Percentiles rank a stretch among this genome's conserved stretches.
These are phyloP conservation scores for Solanum bulbocastanum DNA, from an alignment of 257 asterid species.

Conservation along the genomic window DNA sequence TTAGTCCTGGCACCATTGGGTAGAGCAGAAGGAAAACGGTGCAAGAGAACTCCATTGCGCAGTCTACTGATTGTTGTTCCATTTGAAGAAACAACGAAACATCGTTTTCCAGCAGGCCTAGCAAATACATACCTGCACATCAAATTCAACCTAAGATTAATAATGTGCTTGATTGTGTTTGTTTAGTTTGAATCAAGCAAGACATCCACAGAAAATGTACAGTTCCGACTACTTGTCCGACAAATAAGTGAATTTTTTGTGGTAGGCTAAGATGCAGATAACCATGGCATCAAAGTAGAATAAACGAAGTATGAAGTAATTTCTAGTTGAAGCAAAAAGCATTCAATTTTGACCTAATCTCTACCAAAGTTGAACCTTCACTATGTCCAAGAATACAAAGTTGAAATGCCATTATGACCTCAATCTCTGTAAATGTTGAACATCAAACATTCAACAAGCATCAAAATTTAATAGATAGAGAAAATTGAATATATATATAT, in stretches of 20 bases:
- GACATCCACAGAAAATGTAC: neutral
- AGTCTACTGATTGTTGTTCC: slow-evolving; percentile 75
- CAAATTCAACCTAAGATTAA: neutral
- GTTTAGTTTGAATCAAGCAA: neutral
- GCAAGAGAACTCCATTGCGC: slow-evolving; percentile 78
- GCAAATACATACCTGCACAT: slow-evolving; percentile 68
- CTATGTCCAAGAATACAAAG: neutral
- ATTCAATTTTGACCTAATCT: neutral
- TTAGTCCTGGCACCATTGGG: slow-evolving; percentile 65
- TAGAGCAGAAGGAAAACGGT: slow-evolving; percentile 85
- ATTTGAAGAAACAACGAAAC: slow-evolving; percentile 84
- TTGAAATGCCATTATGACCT: neutral
- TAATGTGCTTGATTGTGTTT: neutral
- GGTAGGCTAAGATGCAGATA: neutral
- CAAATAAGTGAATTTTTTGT: neutral
- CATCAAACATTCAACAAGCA: neutral
- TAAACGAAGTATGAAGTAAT: neutral
- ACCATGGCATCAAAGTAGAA: neutral
- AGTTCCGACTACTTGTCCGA: neutral
- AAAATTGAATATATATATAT: neutral
- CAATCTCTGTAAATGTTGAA: neutral
- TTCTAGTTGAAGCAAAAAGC: neutral
- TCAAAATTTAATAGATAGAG: neutral
- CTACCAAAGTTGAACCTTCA: neutral
- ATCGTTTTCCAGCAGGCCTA: slow-evolving; percentile 88